Evolutionary conservation across 2,329 filamentous ascomycete species (phyloP).

Genomic region (Neurospora sp.): DNA sequence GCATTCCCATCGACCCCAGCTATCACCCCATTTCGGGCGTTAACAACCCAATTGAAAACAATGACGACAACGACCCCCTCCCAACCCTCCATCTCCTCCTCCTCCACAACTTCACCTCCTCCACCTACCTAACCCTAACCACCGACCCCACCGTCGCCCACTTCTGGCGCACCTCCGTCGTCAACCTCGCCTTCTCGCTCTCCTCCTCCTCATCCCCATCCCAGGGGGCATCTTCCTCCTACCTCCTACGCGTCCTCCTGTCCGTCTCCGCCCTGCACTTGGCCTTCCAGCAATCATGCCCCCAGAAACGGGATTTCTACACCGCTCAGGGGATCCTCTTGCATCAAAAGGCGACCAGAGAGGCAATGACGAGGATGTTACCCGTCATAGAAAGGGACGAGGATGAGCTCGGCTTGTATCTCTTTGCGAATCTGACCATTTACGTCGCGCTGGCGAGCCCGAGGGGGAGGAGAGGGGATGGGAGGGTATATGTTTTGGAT

Average conservation of each 20-base stretch:
- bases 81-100: conserved; percentile 35
- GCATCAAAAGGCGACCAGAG: conserved; percentile 22
- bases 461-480: neutral
- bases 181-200: conserved; percentile 32
- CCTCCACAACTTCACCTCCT: conserved; percentile 41
- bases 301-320: conserved; percentile 28
- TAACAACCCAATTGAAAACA: conserved; percentile 6
- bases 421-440: conserved; percentile 25
- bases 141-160: conserved; percentile 30
- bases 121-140: conserved; percentile 38
- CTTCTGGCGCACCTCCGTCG: conserved; percentile 37
- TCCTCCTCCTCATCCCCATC: neutral
- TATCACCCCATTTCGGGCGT: conserved; percentile 5
- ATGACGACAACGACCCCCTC: conserved; percentile 22
- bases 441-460: conserved; percentile 9
- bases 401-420: conserved; percentile 14
- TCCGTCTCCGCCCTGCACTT: conserved; percentile 41
- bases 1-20: neutral
- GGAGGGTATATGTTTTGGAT: neutral
- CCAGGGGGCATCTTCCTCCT: conserved; percentile 23
- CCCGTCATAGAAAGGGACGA: conserved; percentile 7
- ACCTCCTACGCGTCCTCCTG: conserved; percentile 38
- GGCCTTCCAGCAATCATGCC: conserved; percentile 25
- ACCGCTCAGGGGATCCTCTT: conserved; percentile 20
- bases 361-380: conserved; percentile 20